Evolutionary conservation across 768 basidiomycete species (phyloP).

Genomic region (Chalciporus chontae): DNA sequence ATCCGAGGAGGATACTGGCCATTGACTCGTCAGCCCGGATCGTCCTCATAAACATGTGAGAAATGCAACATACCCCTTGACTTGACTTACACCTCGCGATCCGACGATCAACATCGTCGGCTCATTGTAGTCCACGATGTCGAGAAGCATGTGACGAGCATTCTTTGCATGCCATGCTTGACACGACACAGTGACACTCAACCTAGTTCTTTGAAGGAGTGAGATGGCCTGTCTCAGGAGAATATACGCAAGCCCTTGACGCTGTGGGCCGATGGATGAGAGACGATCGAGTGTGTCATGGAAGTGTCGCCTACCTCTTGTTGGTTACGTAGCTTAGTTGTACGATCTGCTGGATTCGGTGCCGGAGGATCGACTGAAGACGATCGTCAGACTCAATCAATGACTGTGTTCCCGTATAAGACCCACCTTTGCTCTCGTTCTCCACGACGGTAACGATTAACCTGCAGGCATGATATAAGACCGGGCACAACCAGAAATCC

Average conservation of each 20-base stretch:
- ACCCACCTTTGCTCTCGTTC: constrained; percentile 82
- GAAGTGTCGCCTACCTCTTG: constrained; percentile 65
- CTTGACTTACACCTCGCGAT: constrained; percentile 81
- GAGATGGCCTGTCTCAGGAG: constrained; percentile 87
- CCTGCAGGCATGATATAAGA: constrained; percentile 30
- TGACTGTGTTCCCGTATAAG: background rate
- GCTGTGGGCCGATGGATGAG: constrained; percentile 43
- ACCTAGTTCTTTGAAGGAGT: constrained; percentile 83
- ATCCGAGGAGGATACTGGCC: constrained; percentile 82
- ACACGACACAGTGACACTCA: constrained; percentile 85
- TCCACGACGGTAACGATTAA: constrained; percentile 89
- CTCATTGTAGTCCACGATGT: constrained; percentile 82
- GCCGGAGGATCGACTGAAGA: constrained; percentile 60
- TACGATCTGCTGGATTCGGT: constrained; percentile 70
- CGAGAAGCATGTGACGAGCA: constrained; percentile 84
- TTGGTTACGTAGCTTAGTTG: constrained; percentile 79
- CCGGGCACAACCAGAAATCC: background rate
- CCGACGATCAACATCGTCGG: constrained; percentile 95
- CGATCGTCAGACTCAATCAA: constrained; percentile 4
- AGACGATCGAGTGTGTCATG: constrained; percentile 3
- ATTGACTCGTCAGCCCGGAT: background rate
- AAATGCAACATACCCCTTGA: constrained; percentile 71
- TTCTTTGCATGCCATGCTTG: constrained; percentile 99
- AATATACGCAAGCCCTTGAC: constrained; percentile 85
- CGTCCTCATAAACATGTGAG: too few relatives aligned